Evolutionary conservation across 108 stramenopile genomes (phyloP), one percentile per base, ranked within the genome.

Genomic region (Cyclotella sp.): DNA sequence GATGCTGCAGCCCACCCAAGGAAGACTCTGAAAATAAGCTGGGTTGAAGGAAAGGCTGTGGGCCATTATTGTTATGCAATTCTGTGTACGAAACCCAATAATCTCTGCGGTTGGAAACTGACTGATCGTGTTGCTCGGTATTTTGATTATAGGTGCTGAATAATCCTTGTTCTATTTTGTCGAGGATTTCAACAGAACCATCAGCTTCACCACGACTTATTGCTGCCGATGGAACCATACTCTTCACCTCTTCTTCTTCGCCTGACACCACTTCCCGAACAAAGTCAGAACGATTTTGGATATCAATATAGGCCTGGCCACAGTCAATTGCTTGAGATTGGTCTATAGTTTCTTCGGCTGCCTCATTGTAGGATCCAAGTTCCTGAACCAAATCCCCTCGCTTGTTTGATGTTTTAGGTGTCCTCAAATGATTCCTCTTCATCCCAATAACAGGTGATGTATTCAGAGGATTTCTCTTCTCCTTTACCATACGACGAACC

Each of bases 71-170:
- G 34, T 6, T 13, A 5, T 67, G 65, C 18, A 70, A 71, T 49
- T 62, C 62, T 49, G 70, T 66, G 61, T 76, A 59, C 8, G 16
- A 62, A 39, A 72, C 78, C 78, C 70, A 66, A 68, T 72, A 67
- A 72, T 79, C 71, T 22, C 45, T 58, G 15, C 61, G 55, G 4
- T 63, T 43, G 19, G 60, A n/a, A 24, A 61, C 46, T 21, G 61
- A 18, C 13, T 70, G 19, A 62, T 29, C 26, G 41, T 57, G 1
- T 16, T 22, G 19, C 22, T 43, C 6, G 12, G 6, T 26, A 22
- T 30, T 6, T 2, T 34, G 34, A 34, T 34, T 18, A 63, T 62
- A 15, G 72, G 24, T 46, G 49, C 15, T 18, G 62, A 46, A 73
- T 47, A 51, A 51, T 21, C 63, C 63, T 64, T 45, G 19, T 45